Conservation (phyloP, 225 moss, liverwort and hornwort species). For the Ulota crispa region DNA sequence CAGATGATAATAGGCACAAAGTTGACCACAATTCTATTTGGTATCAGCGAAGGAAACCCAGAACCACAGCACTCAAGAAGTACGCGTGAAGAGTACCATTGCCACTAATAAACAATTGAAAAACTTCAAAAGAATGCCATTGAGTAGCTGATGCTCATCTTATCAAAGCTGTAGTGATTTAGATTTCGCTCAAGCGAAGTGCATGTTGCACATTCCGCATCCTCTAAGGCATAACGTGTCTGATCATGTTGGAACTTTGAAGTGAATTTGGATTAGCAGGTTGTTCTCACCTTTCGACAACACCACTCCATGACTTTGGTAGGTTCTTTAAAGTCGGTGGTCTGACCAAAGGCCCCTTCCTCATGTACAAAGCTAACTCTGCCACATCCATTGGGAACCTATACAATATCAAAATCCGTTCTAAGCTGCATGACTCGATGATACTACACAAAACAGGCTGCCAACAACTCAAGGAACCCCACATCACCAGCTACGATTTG, state of each 20-base stretch:
- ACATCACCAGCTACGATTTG: neutral
- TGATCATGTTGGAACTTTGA: neutral
- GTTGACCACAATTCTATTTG: neutral
- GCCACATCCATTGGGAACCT: neutral
- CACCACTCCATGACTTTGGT: slow-evolving; percentile 92
- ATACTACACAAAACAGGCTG: neutral
- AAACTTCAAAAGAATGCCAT: neutral
- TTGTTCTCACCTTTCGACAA: slow-evolving; percentile 67
- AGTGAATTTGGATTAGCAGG: neutral
- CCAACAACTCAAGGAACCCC: neutral
- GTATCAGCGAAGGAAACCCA: neutral
- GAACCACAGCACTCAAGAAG: slow-evolving; percentile 2
- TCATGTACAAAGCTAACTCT: slow-evolving; percentile 93
- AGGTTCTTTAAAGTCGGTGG: slow-evolving; percentile 90
- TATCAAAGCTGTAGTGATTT: neutral
- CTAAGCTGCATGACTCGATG: neutral
- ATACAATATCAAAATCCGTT: slow-evolving; percentile 6
- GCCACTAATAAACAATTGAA: neutral
- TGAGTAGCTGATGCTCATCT: neutral
- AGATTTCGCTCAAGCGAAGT: neutral
- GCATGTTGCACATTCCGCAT: neutral
- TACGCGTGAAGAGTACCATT: neutral
- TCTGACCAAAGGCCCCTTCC: slow-evolving; percentile 78
- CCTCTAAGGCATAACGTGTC: neutral
- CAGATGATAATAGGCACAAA: neutral